Percentiles rank a stretch among this genome's conserved stretches.
Conservation (phyloP, 345 rosid genomes). For the Xanthoceras sorbifolium region DNA sequence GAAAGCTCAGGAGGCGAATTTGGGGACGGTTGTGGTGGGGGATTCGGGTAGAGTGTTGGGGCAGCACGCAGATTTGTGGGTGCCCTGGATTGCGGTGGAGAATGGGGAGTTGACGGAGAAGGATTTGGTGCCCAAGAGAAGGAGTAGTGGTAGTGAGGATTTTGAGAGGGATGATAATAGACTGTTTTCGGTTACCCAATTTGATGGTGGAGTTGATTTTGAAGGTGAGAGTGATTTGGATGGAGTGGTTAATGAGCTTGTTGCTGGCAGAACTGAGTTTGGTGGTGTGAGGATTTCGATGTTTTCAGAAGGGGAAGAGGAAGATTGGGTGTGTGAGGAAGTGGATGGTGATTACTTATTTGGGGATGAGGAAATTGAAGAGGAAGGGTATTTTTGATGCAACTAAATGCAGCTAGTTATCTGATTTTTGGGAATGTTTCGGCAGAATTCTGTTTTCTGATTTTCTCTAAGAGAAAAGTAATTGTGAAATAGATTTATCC, state of each 20-base stretch:
- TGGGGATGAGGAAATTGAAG: constrained; percentile 38
- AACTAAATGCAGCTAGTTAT: neutral
- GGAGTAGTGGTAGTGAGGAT: constrained; percentile 36
- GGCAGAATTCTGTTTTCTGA: neutral
- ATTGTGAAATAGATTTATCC: constrained; percentile 9
- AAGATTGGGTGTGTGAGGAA: constrained; percentile 38
- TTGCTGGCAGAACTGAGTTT: constrained; percentile 47
- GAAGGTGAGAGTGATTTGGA: constrained; percentile 37
- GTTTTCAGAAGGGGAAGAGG: constrained; percentile 74
- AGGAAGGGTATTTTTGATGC: constrained; percentile 27
- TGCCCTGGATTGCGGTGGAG: constrained; percentile 84
- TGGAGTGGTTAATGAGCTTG: constrained; percentile 43
- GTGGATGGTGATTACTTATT: constrained; percentile 36
- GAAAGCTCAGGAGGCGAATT: constrained; percentile 72
- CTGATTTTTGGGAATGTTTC: neutral
- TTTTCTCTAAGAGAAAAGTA: neutral
- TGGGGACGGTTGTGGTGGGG: constrained; percentile 84
- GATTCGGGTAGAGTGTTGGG: constrained; percentile 71
- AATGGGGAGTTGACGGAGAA: constrained; percentile 67
- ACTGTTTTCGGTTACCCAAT: constrained; percentile 47
- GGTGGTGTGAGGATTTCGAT: constrained; percentile 52
- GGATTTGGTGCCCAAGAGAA: constrained; percentile 65
- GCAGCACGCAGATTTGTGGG: constrained; percentile 83
- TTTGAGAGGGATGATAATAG: constrained; percentile 36
- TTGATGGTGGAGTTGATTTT: constrained; percentile 35